A percentile compares a stretch with the other conserved stretches of the same genome.
Conservation (phyloP, 176 grass and related monocot species). For the Juncus inflexus region DNA sequence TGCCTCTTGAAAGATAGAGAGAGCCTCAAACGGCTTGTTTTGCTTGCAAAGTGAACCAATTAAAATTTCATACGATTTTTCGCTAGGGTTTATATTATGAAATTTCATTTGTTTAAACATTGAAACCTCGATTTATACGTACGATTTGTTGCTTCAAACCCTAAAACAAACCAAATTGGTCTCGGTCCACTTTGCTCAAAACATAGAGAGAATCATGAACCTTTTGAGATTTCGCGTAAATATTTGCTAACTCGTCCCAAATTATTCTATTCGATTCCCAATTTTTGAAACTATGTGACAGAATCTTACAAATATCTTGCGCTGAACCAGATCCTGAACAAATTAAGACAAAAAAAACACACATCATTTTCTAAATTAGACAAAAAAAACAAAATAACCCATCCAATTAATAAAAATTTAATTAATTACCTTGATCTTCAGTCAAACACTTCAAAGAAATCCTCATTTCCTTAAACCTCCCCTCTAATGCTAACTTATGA, state of each 20-base stretch:
- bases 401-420: conserved; percentile 27
- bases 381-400: conserved; percentile 2
- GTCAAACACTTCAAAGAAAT: conserved; percentile 40
- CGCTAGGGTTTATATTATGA: conserved; percentile 42
- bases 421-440: conserved; percentile 46
- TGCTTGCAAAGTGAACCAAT: conserved; percentile 81
- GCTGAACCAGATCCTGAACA: conserved; percentile 60
- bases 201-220: conserved; percentile 65
- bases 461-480: conserved; percentile 56
- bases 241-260: conserved; percentile 77
- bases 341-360: conserved; percentile 7
- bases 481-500: conserved; percentile 46
- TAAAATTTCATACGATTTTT: conserved; percentile 56
- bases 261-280: conserved; percentile 36
- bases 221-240: conserved; percentile 57
- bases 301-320: conserved; percentile 41
- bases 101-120: conserved; percentile 70
- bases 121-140: conserved; percentile 59
- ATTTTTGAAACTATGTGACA: conserved; percentile 46
- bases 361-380: not conserved
- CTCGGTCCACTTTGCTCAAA: conserved; percentile 66
- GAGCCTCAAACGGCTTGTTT: conserved; percentile 56
- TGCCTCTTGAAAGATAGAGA: conserved; percentile 61
- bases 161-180: conserved; percentile 50
- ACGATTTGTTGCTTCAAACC: conserved; percentile 54